These are phyloP conservation scores for Acer negundo DNA, from an alignment of 345 rosid species.

Conservation along the genomic window DNA sequence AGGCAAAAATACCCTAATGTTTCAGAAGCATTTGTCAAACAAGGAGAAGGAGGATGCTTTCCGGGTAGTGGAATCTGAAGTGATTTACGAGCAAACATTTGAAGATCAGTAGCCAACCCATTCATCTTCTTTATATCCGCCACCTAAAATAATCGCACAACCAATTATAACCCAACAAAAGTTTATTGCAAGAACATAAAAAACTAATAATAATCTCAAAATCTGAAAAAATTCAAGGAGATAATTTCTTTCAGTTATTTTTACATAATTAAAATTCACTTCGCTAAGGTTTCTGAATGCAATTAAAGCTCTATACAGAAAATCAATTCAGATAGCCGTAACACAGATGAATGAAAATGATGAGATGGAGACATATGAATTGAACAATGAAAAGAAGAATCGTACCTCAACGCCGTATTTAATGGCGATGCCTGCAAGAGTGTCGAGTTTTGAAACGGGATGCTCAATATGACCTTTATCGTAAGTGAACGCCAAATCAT, in stretches of 20 bases:
- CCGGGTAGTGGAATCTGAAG: slow-evolving; percentile 86
- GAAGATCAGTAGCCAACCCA: slow-evolving; percentile 82
- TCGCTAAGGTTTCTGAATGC: too few relatives aligned
- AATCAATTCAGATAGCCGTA: too few relatives aligned
- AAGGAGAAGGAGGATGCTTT: slow-evolving; percentile 78
- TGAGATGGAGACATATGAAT: too few relatives aligned
- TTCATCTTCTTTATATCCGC: slow-evolving; percentile 82
- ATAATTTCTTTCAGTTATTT: too few relatives aligned
- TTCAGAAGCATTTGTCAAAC: slow-evolving; percentile 35
- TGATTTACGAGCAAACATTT: slow-evolving; percentile 83
- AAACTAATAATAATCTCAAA: too few relatives aligned
- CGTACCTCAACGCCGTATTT: slow-evolving; percentile 92
- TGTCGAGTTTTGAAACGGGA: slow-evolving; percentile 70
- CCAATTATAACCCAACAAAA: not conserved
- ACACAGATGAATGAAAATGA: too few relatives aligned
- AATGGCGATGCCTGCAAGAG: slow-evolving; percentile 94
- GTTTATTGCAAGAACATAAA: too few relatives aligned
- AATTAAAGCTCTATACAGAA: too few relatives aligned
- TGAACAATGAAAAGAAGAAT: not conserved
- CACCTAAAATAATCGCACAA: slow-evolving; percentile 45
- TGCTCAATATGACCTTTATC: slow-evolving; percentile 46
- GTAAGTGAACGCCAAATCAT: too few relatives aligned
- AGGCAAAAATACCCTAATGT: slow-evolving; percentile 37
- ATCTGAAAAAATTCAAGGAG: too few relatives aligned
- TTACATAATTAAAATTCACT: too few relatives aligned